Evolutionary conservation across 768 basidiomycete genomes (phyloP), one percentile per base, ranked within the genome.

Genomic region (Agaricus sinodeliciosus): DNA sequence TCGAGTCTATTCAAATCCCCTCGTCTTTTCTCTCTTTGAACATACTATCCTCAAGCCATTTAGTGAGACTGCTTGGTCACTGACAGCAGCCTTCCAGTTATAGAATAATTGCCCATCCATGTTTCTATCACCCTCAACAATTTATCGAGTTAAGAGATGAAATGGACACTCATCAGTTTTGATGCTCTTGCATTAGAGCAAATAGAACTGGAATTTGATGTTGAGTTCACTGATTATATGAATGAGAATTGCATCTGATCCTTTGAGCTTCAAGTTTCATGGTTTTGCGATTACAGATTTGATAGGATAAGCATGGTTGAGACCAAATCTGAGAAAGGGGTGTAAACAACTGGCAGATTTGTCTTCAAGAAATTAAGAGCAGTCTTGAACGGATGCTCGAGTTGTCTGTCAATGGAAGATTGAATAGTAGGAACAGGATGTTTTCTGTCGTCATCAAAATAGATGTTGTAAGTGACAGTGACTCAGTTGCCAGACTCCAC

Each of bases 381-480:
- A 9, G 27, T 43, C 40, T 34, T 55, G 40, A 59, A 48, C 7
- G 9, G n/a, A 15, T 41, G 42, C 12, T 49, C 53, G 22, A 55
- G 52, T 13, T 51, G 15, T 19, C n/a, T 16, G 9, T 16, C 18
- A 4, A 27, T 26, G 19, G 16, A 12, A 25, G 4, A 3, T 12
- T 25, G 40, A 28, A 42, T 15, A 25, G 18, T 26, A 9, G 59
- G 60, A 9, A 53, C 46, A 37, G 22, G 22, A 22, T 1, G 22
- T 22, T 37, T 9, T 12, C 25, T 11, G 12, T 31, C 31, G 9
- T n/a, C 12, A 7, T 39, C 54, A 25, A 67, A 64, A 52, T 69
- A 72, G 19, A 73, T 69, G 55, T 72, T 73, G 60, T 71, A 75
- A 0, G 72, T 75, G 39, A 75, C 55, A 0, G 73, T 72, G 4